Conservation (phyloP, 768 basidiomycete genomes). For the Scleroderma bovista region DNA sequence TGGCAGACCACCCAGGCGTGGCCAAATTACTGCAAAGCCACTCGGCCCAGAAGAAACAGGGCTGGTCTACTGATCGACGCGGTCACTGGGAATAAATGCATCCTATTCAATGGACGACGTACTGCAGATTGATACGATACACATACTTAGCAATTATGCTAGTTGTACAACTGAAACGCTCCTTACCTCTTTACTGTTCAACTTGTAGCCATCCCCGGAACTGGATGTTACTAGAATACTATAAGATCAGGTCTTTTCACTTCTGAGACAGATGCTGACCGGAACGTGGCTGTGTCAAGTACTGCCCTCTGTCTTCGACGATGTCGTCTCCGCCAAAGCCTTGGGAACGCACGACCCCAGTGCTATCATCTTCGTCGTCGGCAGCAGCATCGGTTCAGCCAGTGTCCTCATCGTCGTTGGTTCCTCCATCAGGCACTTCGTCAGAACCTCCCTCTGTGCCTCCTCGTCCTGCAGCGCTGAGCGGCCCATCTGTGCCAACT, state of each 20-base stretch:
- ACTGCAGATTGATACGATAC: too few relatives aligned
- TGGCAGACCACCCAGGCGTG: background rate
- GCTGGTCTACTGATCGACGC: conserved; percentile 10
- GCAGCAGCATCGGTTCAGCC: conserved; percentile 21
- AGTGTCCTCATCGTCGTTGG: conserved; percentile 10
- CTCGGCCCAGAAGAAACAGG: conserved; percentile 22
- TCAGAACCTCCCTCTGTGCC: conserved; percentile 47
- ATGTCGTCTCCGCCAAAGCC: conserved; percentile 90
- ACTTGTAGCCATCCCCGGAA: background rate
- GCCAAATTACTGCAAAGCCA: background rate
- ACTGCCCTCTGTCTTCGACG: conserved; percentile 6
- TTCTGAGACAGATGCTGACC: too few relatives aligned
- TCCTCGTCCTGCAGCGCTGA: conserved; percentile 54
- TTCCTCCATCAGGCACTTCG: conserved; percentile 15
- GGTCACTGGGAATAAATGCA: too few relatives aligned
- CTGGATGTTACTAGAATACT: too few relatives aligned
- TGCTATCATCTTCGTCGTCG: too few relatives aligned
- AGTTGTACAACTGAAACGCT: background rate
- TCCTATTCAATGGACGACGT: too few relatives aligned
- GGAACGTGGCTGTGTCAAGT: background rate
- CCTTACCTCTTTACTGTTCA: background rate
- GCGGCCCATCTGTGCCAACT: conserved; percentile 32
- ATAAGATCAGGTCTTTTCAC: too few relatives aligned
- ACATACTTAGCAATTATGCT: too few relatives aligned
- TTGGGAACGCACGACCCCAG: conserved; percentile 82